These are phyloP conservation scores for Pichia eremophila DNA, from an alignment of 805 yeast genomes.

Conservation along the genomic window DNA sequence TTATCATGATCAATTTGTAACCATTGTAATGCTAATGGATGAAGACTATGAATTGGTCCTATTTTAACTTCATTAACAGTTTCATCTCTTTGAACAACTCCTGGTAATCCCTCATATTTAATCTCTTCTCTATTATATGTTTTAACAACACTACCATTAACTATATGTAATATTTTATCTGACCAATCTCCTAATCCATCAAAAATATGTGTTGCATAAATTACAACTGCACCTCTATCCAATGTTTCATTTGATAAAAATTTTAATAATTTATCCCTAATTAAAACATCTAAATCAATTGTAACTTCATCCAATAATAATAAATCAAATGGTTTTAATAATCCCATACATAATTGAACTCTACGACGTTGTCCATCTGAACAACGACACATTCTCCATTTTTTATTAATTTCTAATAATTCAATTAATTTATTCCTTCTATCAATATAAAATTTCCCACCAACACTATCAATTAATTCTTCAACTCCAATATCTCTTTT, in stretches of 20 bases:
- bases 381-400: slow-evolving; percentile 87
- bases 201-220: slow-evolving; percentile 93
- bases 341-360: slow-evolving; percentile 90
- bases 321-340: slow-evolving; percentile 82
- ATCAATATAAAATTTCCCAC: slow-evolving; percentile 61
- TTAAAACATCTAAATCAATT: slow-evolving; percentile 90
- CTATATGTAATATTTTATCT: slow-evolving; percentile 68
- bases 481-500: slow-evolving; percentile 86
- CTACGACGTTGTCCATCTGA: slow-evolving; percentile 94
- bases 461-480: slow-evolving; percentile 68
- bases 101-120: slow-evolving; percentile 20
- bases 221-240: slow-evolving; percentile 60
- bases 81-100: neutral
- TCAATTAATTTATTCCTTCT: slow-evolving; percentile 70
- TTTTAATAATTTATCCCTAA: slow-evolving; percentile 60
- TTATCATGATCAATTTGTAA: neutral
- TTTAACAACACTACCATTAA: slow-evolving; percentile 47
- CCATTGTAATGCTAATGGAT: slow-evolving; percentile 47
- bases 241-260: slow-evolving; percentile 71
- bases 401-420: slow-evolving; percentile 74
- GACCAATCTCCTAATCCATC: slow-evolving; percentile 94
- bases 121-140: slow-evolving; percentile 28
- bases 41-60: slow-evolving; percentile 35
- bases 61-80: slow-evolving; percentile 9
- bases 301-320: slow-evolving; percentile 93